Conservation (phyloP, 192 early-diverging fungal species). For the Coemansia sp. region DNA sequence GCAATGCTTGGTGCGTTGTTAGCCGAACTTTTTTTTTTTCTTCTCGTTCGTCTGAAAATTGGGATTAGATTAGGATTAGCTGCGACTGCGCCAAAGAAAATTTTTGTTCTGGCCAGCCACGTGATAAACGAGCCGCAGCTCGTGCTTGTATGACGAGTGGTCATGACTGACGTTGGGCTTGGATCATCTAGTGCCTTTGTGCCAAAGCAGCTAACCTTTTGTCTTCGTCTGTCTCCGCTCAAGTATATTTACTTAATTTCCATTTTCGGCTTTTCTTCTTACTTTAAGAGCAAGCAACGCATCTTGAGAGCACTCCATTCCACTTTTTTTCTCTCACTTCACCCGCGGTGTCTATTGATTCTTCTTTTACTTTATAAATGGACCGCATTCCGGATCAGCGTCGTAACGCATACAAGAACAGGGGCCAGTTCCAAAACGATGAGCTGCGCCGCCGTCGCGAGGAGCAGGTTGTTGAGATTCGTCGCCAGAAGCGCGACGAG, state of each 20-base stretch:
- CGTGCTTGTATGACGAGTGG: background rate
- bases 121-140: background rate
- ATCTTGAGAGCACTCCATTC: conserved; percentile 6
- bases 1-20: background rate
- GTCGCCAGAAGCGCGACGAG: conserved; percentile 96
- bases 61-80: background rate
- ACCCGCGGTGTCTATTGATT: background rate
- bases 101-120: background rate
- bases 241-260: background rate
- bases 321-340: conserved; percentile 2
- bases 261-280: background rate
- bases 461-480: conserved; percentile 89
- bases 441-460: conserved; percentile 92
- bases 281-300: conserved; percentile 6
- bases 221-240: background rate
- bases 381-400: conserved; percentile 56
- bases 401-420: conserved; percentile 82
- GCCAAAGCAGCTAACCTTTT: background rate
- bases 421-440: conserved; percentile 82
- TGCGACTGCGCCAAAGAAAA: background rate
- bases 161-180: background rate
- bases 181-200: too few species aligned
- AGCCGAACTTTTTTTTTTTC: conserved; percentile 7
- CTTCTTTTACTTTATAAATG: conserved; percentile 14
- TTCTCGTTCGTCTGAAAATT: background rate